phyloP scores from a whole-genome alignment of 75 land plant species.

The Sequoia sempervirens region DNA sequence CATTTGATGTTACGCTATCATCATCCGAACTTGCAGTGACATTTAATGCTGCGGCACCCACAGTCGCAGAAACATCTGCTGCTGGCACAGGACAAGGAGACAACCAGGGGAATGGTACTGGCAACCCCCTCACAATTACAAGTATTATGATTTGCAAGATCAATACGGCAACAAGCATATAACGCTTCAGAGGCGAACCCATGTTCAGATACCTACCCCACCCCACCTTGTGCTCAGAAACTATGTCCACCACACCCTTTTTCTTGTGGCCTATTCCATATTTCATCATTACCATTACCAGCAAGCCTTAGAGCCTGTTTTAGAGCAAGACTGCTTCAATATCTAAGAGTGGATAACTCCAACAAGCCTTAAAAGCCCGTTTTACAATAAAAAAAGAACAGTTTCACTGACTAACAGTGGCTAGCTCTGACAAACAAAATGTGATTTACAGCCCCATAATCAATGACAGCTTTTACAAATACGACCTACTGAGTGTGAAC shows the following conservation, averaged over 20 bases:
- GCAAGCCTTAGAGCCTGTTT: not conserved
- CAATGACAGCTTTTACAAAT: too few species aligned
- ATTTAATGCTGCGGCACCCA: not conserved
- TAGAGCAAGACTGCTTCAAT: too few species aligned
- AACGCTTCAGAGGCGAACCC: not conserved
- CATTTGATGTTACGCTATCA: not conserved
- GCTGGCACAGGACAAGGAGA: not conserved
- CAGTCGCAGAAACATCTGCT: not conserved
- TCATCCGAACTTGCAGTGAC: not conserved
- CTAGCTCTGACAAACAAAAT: too few species aligned
- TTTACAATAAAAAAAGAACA: too few species aligned
- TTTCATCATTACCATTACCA: not conserved
- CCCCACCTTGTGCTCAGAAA: not conserved
- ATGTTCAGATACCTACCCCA: not conserved
- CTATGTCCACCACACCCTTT: not conserved
- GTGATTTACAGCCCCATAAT: too few species aligned
- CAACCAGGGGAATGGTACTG: conserved; percentile 4
- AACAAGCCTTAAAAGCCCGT: not conserved
- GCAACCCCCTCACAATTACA: conserved; percentile 1
- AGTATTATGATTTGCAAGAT: not conserved
- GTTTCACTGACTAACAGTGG: too few species aligned
- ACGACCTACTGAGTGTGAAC: too few species aligned
- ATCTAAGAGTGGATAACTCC: too few species aligned
- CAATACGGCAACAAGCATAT: not conserved
- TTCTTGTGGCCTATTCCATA: not conserved